Conservation (phyloP, 495 filamentous ascomycete species). For the Neurospora tetraspora region DNA sequence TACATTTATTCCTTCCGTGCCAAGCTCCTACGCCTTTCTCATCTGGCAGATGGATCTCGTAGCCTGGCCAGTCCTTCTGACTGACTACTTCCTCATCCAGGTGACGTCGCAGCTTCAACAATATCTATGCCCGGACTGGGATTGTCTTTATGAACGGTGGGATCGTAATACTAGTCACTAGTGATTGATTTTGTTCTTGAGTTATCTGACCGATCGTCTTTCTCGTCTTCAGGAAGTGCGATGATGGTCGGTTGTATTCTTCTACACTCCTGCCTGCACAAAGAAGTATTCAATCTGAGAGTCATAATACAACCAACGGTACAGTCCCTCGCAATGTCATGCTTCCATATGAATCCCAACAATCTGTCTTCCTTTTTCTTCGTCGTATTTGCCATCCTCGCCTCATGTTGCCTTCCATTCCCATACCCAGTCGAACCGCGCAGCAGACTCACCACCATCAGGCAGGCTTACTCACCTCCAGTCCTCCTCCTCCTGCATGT, state of each 20-base stretch:
- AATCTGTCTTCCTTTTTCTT: not conserved
- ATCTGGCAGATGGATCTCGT: too few relatives aligned
- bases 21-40: too few relatives aligned
- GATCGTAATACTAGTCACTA: too few relatives aligned
- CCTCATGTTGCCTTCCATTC: not conserved
- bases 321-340: not conserved
- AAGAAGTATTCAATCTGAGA: not conserved
- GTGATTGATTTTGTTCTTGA: too few relatives aligned
- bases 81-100: too few relatives aligned
- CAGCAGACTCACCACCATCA: not conserved
- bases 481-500: not conserved
- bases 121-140: too few relatives aligned
- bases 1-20: too few relatives aligned
- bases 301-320: not conserved
- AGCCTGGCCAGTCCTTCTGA: too few relatives aligned
- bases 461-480: not conserved
- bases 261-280: not conserved
- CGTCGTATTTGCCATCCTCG: not conserved
- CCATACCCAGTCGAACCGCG: not conserved
- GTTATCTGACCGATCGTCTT: too few relatives aligned
- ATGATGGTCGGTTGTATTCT: not conserved
- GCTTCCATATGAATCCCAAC: not conserved
- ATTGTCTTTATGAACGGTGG: too few relatives aligned
- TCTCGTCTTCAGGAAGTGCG: not conserved
- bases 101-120: too few relatives aligned